phyloP scores from a whole-genome alignment of 306 rosid species.

The Gastrolobium villosum region DNA sequence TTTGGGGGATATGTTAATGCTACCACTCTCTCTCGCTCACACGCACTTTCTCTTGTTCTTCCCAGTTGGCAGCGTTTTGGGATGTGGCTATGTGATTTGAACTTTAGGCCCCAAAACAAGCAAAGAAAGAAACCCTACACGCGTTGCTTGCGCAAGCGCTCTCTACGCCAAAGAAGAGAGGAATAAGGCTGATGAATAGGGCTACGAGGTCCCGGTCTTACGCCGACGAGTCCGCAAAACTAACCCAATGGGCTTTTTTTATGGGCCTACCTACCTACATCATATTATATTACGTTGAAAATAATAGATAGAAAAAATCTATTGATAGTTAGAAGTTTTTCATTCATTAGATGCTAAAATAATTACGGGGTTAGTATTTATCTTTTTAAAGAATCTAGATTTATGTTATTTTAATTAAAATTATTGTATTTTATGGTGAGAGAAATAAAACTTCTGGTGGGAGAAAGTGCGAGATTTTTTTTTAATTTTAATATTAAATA shows the following conservation, averaged over 20 bases:
- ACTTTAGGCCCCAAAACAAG: slow-evolving; percentile 27
- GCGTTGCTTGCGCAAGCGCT: too few species aligned
- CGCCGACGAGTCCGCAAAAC: slow-evolving; percentile 67
- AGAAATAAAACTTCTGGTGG: too few species aligned
- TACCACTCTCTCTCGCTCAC: neutral
- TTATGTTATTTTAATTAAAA: too few species aligned
- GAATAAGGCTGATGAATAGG: slow-evolving; percentile 59
- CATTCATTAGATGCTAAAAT: too few species aligned
- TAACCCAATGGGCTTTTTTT: slow-evolving; percentile 28
- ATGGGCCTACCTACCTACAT: neutral
- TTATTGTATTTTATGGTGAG: too few species aligned
- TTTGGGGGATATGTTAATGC: neutral
- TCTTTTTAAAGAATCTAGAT: too few species aligned
- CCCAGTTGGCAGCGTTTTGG: neutral
- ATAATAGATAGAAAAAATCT: neutral
- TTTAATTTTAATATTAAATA: too few species aligned
- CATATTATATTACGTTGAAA: neutral
- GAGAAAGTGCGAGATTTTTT: too few species aligned
- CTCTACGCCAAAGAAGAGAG: slow-evolving; percentile 8
- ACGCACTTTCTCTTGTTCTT: neutral
- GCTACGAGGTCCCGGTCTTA: slow-evolving; percentile 60
- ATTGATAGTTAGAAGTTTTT: too few species aligned
- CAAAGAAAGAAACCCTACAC: too few species aligned
- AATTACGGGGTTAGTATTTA: too few species aligned
- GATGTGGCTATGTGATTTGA: slow-evolving; percentile 34